Evolutionary conservation across 2,329 filamentous ascomycete species (phyloP).

Genomic region (Colletotrichum plurivorum): DNA sequence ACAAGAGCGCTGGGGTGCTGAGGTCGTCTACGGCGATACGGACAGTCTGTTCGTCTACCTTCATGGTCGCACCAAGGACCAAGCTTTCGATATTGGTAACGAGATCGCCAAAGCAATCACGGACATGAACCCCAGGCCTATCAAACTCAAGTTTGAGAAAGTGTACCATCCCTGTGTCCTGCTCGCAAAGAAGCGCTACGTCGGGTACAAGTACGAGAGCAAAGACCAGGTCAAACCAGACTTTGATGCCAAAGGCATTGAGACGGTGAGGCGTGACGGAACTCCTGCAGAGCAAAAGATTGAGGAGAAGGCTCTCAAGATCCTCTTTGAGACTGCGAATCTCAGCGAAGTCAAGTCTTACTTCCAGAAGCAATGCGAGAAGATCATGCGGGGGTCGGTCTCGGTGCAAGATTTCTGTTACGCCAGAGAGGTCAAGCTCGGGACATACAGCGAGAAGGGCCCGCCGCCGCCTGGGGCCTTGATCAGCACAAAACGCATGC

Average conservation of each 20-base stretch:
- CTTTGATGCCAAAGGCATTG: slow-evolving; percentile 98
- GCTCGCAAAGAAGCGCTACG: slow-evolving; percentile 96
- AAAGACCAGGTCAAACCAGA: slow-evolving; percentile 82
- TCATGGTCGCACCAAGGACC: slow-evolving; percentile 85
- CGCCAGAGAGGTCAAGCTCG: slow-evolving; percentile 90
- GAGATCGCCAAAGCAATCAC: slow-evolving; percentile 93
- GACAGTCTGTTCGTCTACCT: slow-evolving; percentile 95
- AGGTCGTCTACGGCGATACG: slow-evolving; percentile 98
- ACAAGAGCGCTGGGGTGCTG: slow-evolving; percentile 88
- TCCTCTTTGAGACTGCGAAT: slow-evolving; percentile 92
- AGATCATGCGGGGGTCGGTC: slow-evolving; percentile 91
- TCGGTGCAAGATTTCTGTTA: slow-evolving; percentile 98
- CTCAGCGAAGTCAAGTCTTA: slow-evolving; percentile 90
- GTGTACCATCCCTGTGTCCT: slow-evolving; percentile 97
- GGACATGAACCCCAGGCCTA: slow-evolving; percentile 87
- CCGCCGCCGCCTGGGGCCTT: slow-evolving; percentile 88
- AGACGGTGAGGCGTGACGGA: slow-evolving; percentile 94
- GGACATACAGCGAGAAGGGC: slow-evolving; percentile 87
- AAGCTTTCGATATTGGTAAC: slow-evolving; percentile 93
- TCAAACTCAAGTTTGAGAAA: slow-evolving; percentile 99
- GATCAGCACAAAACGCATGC: slow-evolving; percentile 88
- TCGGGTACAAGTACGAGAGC: slow-evolving; percentile 96
- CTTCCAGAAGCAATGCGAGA: slow-evolving; percentile 90
- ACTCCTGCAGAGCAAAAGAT: slow-evolving; percentile 97
- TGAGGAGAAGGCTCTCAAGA: slow-evolving; percentile 89